Conservation (phyloP, 306 rosid species). For the Citrullus amarus region DNA sequence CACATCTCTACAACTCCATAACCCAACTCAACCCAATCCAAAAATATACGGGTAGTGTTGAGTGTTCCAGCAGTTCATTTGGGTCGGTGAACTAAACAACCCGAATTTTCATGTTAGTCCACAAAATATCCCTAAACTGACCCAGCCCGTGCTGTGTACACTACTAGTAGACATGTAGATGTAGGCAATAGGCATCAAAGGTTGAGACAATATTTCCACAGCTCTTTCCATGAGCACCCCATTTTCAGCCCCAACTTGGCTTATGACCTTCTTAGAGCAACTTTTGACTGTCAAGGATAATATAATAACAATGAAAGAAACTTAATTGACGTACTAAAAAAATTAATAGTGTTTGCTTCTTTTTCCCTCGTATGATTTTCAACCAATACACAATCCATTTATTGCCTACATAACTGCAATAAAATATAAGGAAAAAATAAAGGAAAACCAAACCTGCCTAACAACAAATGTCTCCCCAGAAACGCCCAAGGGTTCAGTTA, state of each 20-base stretch:
- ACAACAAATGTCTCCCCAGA: conserved; percentile 72
- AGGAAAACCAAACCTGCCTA: conserved; percentile 52
- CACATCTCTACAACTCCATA: background rate
- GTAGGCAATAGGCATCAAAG: background rate
- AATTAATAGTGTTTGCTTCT: background rate
- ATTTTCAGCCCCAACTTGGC: background rate
- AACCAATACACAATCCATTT: background rate
- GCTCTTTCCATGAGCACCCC: background rate
- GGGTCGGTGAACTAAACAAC: background rate
- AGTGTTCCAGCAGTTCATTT: background rate
- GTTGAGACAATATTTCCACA: background rate
- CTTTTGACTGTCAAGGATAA: background rate
- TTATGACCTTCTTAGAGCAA: background rate
- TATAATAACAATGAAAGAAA: background rate
- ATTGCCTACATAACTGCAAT: background rate
- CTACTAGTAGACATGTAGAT: background rate
- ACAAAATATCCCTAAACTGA: background rate
- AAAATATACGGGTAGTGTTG: background rate
- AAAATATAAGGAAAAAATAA: background rate
- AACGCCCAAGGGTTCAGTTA: conserved; percentile 81
- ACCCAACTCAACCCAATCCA: background rate
- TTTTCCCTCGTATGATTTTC: background rate
- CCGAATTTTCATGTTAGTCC: background rate
- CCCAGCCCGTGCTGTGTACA: background rate
- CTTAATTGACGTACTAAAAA: background rate